Conservation (phyloP, 371 early-diverging fungal genomes). For the Mortierella sp. region DNA sequence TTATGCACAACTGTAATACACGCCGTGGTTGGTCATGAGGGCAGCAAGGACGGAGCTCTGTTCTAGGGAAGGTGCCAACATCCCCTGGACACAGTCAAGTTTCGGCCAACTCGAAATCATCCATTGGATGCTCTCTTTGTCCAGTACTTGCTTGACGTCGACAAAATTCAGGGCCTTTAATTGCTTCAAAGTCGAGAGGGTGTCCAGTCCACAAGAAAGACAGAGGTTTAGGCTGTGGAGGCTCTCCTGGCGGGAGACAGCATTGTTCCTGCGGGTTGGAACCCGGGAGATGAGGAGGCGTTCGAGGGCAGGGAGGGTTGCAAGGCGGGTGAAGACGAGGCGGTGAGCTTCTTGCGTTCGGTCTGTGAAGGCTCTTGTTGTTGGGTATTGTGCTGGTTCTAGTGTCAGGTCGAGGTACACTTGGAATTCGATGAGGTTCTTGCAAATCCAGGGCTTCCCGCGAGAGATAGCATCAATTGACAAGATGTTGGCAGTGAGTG, state of each 20-base stretch:
- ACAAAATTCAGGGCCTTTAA: neutral
- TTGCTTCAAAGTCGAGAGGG: neutral
- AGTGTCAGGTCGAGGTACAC: neutral
- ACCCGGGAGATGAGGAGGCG: neutral
- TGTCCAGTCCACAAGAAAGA: neutral
- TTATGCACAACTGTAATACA: neutral
- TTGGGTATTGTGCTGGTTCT: neutral
- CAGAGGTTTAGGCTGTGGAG: neutral
- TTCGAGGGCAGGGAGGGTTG: neutral
- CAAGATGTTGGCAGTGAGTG: neutral
- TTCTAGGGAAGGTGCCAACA: neutral
- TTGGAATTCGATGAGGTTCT: neutral
- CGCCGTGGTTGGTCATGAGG: neutral
- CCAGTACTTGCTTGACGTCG: neutral
- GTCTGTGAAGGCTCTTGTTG: neutral
- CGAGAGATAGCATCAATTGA: neutral
- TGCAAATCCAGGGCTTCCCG: neutral
- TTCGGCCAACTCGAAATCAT: constrained; percentile 4
- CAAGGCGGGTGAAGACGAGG: neutral
- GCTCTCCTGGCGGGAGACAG: neutral
- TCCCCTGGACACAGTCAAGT: neutral
- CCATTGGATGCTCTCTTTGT: neutral
- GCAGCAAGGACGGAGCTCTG: neutral
- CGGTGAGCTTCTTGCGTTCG: neutral
- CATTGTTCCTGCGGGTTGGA: neutral